phyloP scores from a whole-genome alignment of 306 rosid genomes.

The Quercus dentata region DNA sequence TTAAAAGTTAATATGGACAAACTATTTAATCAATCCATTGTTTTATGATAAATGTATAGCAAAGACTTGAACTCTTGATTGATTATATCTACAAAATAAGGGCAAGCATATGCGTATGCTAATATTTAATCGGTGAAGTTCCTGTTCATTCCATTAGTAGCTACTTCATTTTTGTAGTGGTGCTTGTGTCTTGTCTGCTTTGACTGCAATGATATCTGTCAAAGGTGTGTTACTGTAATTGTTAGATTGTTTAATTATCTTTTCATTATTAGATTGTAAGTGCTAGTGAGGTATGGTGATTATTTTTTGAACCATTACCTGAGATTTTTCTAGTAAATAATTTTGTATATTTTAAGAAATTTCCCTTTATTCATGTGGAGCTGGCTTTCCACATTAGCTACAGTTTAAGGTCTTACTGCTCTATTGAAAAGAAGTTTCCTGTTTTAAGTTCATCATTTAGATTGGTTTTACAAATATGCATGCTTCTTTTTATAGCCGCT shows the following conservation, averaged over 20 bases:
- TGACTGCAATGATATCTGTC: background rate
- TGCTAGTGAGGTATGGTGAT: background rate
- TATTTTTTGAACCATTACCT: background rate
- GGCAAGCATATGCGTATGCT: too few relatives aligned
- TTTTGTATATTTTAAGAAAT: background rate
- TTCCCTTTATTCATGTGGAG: background rate
- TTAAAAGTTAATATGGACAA: background rate
- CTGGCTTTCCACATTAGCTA: background rate
- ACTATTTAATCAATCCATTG: background rate
- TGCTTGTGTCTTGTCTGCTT: background rate
- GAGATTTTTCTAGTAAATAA: background rate
- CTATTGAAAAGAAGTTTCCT: background rate
- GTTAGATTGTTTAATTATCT: background rate
- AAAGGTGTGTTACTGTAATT: background rate
- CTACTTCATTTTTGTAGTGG: constrained; percentile 5
- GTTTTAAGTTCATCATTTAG: background rate
- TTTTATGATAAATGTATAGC: background rate
- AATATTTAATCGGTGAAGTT: background rate
- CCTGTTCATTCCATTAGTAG: background rate
- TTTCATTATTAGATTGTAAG: background rate
- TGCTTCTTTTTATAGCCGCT: background rate
- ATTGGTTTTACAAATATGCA: background rate
- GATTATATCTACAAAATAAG: background rate
- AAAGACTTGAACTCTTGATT: background rate
- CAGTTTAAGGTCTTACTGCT: background rate